phyloP scores from a whole-genome alignment of 2,329 filamentous ascomycete genomes.

The Trichoderma guizhouense region DNA sequence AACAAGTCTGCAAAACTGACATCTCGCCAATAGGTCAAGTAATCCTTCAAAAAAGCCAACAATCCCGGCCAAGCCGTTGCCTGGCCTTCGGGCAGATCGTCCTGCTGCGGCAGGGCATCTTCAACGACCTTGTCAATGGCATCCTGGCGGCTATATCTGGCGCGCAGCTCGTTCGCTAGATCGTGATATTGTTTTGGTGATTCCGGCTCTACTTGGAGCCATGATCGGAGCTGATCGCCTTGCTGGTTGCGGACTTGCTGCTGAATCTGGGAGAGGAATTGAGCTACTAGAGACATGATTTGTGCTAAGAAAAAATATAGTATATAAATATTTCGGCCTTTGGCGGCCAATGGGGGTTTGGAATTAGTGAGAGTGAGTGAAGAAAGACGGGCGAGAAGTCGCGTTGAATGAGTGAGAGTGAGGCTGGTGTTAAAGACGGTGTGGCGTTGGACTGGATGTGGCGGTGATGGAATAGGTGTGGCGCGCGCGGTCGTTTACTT shows the following conservation, averaged over 20 bases:
- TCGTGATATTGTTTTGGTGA: conserved; percentile 64
- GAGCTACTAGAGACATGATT: conserved; percentile 59
- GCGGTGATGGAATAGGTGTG: neutral
- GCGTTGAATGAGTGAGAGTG: conserved; percentile 4
- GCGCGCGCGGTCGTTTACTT: neutral
- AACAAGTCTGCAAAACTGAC: conserved; percentile 73
- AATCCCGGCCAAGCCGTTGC: conserved; percentile 73
- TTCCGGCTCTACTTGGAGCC: conserved; percentile 71
- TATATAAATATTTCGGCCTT: neutral
- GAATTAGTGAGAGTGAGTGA: conserved; percentile 8
- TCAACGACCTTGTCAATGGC: conserved; percentile 63
- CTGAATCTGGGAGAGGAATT: conserved; percentile 66
- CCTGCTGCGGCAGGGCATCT: conserved; percentile 60
- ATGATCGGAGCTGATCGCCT: conserved; percentile 63
- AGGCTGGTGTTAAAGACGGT: neutral
- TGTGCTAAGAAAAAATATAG: neutral
- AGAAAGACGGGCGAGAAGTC: conserved; percentile 13
- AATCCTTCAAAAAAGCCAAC: conserved; percentile 74
- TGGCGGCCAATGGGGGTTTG: neutral
- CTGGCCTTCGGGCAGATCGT: conserved; percentile 60
- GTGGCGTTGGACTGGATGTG: neutral
- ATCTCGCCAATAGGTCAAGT: conserved; percentile 76
- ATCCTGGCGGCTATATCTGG: conserved; percentile 47
- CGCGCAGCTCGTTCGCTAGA: conserved; percentile 65
- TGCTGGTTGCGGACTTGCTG: conserved; percentile 56